Conservation (phyloP, 495 filamentous ascomycete genomes). For the Aspergillus carlsbadensis region DNA sequence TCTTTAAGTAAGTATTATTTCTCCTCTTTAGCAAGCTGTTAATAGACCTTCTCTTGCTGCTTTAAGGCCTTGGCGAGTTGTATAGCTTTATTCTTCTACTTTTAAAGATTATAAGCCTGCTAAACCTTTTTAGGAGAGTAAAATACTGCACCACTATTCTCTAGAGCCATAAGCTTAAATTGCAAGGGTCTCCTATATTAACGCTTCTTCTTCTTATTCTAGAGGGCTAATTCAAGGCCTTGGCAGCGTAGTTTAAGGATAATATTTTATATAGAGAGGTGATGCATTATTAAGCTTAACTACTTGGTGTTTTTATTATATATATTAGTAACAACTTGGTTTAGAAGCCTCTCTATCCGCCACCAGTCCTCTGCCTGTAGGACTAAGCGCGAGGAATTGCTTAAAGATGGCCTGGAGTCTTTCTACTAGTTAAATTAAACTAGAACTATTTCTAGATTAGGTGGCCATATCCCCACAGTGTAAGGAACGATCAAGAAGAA, state of each 20-base stretch:
- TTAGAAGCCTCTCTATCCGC: slow-evolving; percentile 5
- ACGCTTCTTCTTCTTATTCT: slow-evolving; percentile 1
- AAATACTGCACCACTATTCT: slow-evolving; percentile 2
- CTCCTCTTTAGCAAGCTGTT: background rate
- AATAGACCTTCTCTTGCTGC: background rate
- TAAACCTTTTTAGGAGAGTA: slow-evolving; percentile 2
- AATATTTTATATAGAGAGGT: background rate
- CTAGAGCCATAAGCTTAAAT: background rate
- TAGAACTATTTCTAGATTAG: no score
- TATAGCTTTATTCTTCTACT: background rate
- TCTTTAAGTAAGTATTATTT: background rate
- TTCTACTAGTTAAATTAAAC: no score
- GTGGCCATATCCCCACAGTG: background rate
- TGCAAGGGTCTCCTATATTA: background rate
- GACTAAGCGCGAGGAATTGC: background rate
- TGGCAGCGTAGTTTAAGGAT: no score
- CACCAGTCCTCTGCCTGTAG: slow-evolving; percentile 3
- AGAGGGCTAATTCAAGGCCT: no score
- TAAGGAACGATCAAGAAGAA: no score
- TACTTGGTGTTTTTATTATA: background rate
- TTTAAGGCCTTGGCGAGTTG: background rate
- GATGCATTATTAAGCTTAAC: background rate
- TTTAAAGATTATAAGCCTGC: background rate
- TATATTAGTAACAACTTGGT: background rate
- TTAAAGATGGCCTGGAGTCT: slow-evolving; percentile 1